Evolutionary conservation across 108 stramenopile species (phyloP).

Genomic region (Mayamaea pseudoterrestris): DNA sequence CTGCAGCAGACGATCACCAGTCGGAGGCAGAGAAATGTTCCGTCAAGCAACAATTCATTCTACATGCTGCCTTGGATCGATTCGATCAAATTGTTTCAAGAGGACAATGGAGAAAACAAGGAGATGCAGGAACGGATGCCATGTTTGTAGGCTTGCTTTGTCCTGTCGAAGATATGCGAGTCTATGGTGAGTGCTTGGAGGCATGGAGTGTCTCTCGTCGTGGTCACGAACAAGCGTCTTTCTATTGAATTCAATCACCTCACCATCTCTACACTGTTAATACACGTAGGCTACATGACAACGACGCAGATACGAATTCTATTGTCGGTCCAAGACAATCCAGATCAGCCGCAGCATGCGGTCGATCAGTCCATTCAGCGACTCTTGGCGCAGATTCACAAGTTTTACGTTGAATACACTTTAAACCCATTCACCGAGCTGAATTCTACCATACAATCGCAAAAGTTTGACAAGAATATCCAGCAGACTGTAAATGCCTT

Average conservation of each 20-base stretch:
- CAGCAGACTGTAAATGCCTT: slow-evolving; percentile 12
- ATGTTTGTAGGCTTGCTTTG: slow-evolving; percentile 35
- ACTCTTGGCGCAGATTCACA: slow-evolving; percentile 20
- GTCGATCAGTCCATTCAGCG: slow-evolving; percentile 1
- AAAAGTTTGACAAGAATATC: slow-evolving; percentile 22
- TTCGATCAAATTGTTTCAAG: slow-evolving; percentile 44
- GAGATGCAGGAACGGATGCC: slow-evolving; percentile 11
- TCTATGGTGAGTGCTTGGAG: slow-evolving; percentile 22
- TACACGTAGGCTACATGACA: slow-evolving; percentile 20
- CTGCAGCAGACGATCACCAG: neutral
- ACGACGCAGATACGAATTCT: slow-evolving; percentile 32
- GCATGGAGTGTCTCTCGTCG: neutral
- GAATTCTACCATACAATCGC: slow-evolving; percentile 5
- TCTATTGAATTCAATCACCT: neutral
- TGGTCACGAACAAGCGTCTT: neutral
- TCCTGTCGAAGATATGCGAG: slow-evolving; percentile 30
- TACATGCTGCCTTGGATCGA: slow-evolving; percentile 46
- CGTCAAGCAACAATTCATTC: slow-evolving; percentile 21
- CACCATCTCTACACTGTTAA: neutral
- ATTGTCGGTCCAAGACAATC: slow-evolving; percentile 24
- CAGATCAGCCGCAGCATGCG: neutral
- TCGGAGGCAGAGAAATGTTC: slow-evolving; percentile 4
- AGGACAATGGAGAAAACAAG: slow-evolving; percentile 18
- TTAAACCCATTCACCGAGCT: slow-evolving; percentile 33
- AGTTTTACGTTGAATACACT: slow-evolving; percentile 24